A percentile compares a stretch with the other conserved stretches of the same genome.
These are phyloP conservation scores for Vitis riparia DNA, from an alignment of 164 flowering plant genomes.

Conservation along the genomic window DNA sequence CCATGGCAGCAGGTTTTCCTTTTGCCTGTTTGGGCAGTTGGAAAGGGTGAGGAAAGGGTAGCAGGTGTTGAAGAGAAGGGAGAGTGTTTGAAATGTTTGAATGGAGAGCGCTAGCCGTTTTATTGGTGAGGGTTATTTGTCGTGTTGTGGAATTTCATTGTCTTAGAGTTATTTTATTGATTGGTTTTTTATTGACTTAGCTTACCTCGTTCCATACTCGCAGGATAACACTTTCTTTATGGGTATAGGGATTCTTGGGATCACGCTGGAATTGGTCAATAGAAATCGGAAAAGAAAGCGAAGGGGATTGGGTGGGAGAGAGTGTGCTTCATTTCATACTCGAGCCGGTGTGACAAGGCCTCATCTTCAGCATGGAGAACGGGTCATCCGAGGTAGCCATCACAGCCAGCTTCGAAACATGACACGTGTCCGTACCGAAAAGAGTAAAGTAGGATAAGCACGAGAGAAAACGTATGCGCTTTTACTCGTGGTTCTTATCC, in stretches of 20 bases:
- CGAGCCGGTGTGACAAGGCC: neutral
- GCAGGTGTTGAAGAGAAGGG: slow-evolving; percentile 7
- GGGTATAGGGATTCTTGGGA: too few species aligned
- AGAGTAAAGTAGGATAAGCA: slow-evolving; percentile 3
- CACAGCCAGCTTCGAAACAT: neutral
- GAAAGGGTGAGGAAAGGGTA: neutral
- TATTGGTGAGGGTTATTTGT: slow-evolving; percentile 40
- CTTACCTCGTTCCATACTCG: neutral
- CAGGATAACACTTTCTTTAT: too few species aligned
- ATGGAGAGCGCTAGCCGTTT: slow-evolving; percentile 35
- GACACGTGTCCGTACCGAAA: slow-evolving; percentile 9
- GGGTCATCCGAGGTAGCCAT: slow-evolving; percentile 1
- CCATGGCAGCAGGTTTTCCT: slow-evolving; percentile 14
- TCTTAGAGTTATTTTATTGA: slow-evolving; percentile 4
- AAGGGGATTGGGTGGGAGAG: too few species aligned
- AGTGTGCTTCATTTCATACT: neutral
- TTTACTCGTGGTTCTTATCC: slow-evolving; percentile 15
- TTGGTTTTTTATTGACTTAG: slow-evolving; percentile 37
- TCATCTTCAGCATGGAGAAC: too few species aligned
- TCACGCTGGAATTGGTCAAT: too few species aligned
- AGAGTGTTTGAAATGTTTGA: slow-evolving; percentile 66
- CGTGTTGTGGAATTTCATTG: slow-evolving; percentile 21
- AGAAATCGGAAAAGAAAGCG: too few species aligned
- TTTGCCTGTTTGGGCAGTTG: neutral
- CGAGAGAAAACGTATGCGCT: neutral